Evolutionary conservation across 2,329 filamentous ascomycete species (phyloP).

Genomic region (Paecilomyces formosus): DNA sequence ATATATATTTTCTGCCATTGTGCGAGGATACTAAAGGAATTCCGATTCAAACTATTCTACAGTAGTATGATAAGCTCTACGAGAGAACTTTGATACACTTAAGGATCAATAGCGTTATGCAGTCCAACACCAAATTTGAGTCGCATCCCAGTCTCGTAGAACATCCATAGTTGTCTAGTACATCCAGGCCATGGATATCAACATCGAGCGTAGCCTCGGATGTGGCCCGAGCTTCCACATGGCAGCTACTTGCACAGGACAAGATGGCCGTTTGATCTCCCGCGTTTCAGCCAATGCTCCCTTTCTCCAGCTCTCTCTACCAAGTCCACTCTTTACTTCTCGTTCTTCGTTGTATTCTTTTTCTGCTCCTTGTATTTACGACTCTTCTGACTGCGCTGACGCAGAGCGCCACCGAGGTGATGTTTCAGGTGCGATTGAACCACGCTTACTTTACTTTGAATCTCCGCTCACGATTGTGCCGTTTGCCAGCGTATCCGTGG

Average conservation of each 20-base stretch:
- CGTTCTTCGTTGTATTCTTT: conserved; percentile 5
- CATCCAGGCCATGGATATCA: too few relatives aligned
- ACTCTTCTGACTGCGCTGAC: conserved; percentile 10
- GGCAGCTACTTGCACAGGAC: not conserved
- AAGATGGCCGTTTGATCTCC: not conserved
- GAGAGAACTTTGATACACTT: too few relatives aligned
- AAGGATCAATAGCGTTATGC: too few relatives aligned
- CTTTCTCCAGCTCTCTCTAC: conserved; percentile 4
- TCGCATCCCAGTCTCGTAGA: too few relatives aligned
- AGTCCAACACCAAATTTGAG: too few relatives aligned
- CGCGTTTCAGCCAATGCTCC: not conserved
- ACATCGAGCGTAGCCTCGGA: not conserved
- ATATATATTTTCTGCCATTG: too few relatives aligned
- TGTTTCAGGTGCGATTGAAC: conserved; percentile 22
- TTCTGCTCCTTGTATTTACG: conserved; percentile 7
- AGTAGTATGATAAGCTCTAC: too few relatives aligned
- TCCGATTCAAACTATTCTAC: too few relatives aligned
- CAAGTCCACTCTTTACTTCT: conserved; percentile 6
- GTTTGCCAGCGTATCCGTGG: conserved; percentile 64
- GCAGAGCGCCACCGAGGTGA: conserved; percentile 17
- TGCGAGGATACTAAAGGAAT: too few relatives aligned
- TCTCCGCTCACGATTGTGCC: not conserved
- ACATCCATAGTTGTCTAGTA: too few relatives aligned
- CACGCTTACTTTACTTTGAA: not conserved
- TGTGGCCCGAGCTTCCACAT: conserved; percentile 1